Percentiles rank a stretch among this genome's conserved stretches.
Conservation (phyloP, 306 rosid genomes). For the Quercus ilex region DNA sequence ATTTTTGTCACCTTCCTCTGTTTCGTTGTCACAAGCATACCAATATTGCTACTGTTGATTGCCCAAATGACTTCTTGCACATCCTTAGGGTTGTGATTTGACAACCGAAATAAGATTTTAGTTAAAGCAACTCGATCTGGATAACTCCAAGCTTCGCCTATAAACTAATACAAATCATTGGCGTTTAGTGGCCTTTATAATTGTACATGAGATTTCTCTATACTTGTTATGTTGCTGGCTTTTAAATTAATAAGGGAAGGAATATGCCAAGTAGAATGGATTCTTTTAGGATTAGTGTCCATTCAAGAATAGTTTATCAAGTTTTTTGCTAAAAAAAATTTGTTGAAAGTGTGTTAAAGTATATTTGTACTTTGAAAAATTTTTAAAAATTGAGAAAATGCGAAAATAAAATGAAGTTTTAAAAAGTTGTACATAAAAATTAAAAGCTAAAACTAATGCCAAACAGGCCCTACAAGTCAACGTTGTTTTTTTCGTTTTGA, state of each 20-base stretch:
- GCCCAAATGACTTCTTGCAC: background rate
- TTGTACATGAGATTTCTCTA: background rate
- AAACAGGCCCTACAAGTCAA: too few species aligned
- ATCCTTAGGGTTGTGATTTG: background rate
- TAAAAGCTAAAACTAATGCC: rapidly evolving
- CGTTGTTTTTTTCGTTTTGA: too few species aligned
- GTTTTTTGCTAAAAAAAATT: too few species aligned
- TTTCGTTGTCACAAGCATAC: background rate
- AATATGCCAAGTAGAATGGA: background rate
- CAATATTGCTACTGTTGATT: too few species aligned
- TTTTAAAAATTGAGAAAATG: rapidly evolving
- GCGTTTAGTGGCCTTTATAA: conserved; percentile 9
- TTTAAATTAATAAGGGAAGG: background rate
- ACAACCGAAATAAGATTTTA: background rate
- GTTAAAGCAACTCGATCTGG: too few species aligned
- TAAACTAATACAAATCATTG: background rate
- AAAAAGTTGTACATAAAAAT: rapidly evolving
- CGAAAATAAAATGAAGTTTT: rapidly evolving
- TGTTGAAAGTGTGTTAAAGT: too few species aligned
- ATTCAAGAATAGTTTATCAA: background rate
- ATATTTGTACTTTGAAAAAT: too few species aligned
- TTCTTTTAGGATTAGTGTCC: background rate
- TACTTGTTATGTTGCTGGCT: background rate
- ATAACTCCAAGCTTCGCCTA: too few species aligned
- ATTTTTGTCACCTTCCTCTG: conserved; percentile 9